Evolutionary conservation across 1,284 basidiomycete species (phyloP).

Genomic region (Boletellus deceptivus): DNA sequence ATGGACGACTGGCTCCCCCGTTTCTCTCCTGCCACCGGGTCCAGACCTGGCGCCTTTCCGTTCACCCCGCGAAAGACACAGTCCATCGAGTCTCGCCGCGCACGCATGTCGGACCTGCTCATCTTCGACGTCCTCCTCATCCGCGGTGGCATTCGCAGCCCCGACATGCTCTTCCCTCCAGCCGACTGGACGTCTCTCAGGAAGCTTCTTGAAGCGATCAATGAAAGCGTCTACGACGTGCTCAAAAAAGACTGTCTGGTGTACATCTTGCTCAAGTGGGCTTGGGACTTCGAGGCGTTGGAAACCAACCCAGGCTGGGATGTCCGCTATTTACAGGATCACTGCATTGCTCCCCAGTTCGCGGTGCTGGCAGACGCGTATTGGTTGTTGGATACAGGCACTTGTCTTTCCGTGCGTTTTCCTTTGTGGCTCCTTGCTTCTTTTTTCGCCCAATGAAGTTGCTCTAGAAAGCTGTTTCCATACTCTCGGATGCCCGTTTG

Average conservation of each 20-base stretch:
- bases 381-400: slow-evolving; percentile 73
- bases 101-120: slow-evolving; percentile 57
- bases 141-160: slow-evolving; percentile 57
- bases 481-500: slow-evolving; percentile 70
- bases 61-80: slow-evolving; percentile 21
- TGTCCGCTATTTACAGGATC: slow-evolving; percentile 48
- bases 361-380: slow-evolving; percentile 71
- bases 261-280: slow-evolving; percentile 76
- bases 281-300: slow-evolving; percentile 63
- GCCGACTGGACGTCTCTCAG: slow-evolving; percentile 49
- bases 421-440: not conserved
- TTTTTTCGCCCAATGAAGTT: not conserved
- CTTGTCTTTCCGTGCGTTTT: slow-evolving; percentile 55
- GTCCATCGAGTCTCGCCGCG: slow-evolving; percentile 61
- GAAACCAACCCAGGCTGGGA: slow-evolving; percentile 38
- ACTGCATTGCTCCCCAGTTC: slow-evolving; percentile 71
- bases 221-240: slow-evolving; percentile 59
- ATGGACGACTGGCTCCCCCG: slow-evolving; percentile 24
- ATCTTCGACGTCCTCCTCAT: slow-evolving; percentile 72
- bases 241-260: slow-evolving; percentile 76
- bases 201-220: slow-evolving; percentile 58
- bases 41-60: slow-evolving; percentile 21
- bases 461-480: slow-evolving; percentile 59
- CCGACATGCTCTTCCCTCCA: slow-evolving; percentile 67
- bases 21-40: slow-evolving; percentile 16